phyloP scores from a whole-genome alignment of 2,329 filamentous ascomycete genomes.

The Ilyonectria robusta region DNA sequence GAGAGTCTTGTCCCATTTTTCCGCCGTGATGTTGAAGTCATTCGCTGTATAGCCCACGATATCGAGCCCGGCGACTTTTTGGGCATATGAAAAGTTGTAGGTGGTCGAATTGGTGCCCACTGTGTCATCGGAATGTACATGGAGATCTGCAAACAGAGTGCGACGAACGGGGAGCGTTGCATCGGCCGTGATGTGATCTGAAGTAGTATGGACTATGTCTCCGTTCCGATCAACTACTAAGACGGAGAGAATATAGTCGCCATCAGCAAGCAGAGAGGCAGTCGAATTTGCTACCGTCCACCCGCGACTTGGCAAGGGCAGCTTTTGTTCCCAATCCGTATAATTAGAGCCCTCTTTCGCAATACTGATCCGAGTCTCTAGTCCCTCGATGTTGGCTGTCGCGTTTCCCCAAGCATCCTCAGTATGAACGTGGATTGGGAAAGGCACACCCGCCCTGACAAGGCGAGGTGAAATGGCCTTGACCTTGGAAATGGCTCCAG shows the following conservation, averaged over 20 bases:
- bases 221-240: background rate
- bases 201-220: background rate
- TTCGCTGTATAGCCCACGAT: conserved; percentile 56
- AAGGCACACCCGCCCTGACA: conserved; percentile 34
- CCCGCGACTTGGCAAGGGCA: background rate
- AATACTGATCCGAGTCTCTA: background rate
- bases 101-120: conserved; percentile 53
- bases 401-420: conserved; percentile 21
- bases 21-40: conserved; percentile 55
- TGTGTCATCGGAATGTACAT: conserved; percentile 56
- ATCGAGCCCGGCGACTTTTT: conserved; percentile 53
- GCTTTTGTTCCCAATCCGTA: background rate
- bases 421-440: conserved; percentile 40
- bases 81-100: conserved; percentile 56
- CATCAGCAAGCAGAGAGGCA: background rate
- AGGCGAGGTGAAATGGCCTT: conserved; percentile 41
- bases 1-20: conserved; percentile 50
- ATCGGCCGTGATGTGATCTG: conserved; percentile 38
- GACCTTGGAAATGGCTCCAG: conserved; percentile 39
- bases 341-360: background rate
- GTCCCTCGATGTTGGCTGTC: background rate
- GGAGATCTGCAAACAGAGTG: conserved; percentile 51
- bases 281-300: conserved; percentile 5
- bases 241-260: background rate
- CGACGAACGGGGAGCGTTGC: conserved; percentile 41